Base-by-base conservation (phyloP, 192 early-diverging fungal species). In the Dimargaris cristalligena region DNA sequence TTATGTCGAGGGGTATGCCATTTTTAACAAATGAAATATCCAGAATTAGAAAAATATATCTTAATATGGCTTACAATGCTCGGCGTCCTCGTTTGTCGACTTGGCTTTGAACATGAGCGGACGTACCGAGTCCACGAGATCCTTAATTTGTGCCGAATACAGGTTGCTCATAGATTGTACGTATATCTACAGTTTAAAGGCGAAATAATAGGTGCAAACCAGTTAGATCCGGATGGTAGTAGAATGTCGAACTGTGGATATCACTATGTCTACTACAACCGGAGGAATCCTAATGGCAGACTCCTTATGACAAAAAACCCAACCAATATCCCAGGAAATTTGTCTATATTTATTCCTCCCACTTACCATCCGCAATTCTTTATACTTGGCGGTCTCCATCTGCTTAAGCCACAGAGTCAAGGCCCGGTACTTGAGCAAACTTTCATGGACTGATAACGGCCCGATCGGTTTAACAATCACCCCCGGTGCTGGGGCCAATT, bases 401-500 rank as follows among this genome's bases (percentile, higher is more conserved):
- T 87, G 80, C 58, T 80, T 77, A 54, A 85, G 70, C 87, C 87
- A 89, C 20, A 84, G 58, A 34, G 78, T 75, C 35, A 87, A 66
- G 1, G 81, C 82, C 14, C 75, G 79, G 49, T 83, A 89, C 57
- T 74, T 74, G 46, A 80, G 71, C 52, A 87, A 65, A 34, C 70
- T 64, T 55, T 81, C 78, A 65, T 84, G 81, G 18, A 85, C 75
- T 0, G 71, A 60, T 23, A 83, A 79, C 23, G 84, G 84, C 16
- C 66, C 63, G 52, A 75, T 65, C 13, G 71, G 63, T 26, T 70
- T 68, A 20, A 76, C 67, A 59, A 25, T 72, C 55, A 75, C 71
- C 59, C 65, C 58, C 10, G 67, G 70, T 14, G 69, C 56, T 18
- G 63, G 68, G 38, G 57, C 63, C 20, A 60, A 57, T 3, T 44